These are phyloP conservation scores for Erigeron canadensis DNA, from an alignment of 129 eudicot genomes.

Conservation along the genomic window DNA sequence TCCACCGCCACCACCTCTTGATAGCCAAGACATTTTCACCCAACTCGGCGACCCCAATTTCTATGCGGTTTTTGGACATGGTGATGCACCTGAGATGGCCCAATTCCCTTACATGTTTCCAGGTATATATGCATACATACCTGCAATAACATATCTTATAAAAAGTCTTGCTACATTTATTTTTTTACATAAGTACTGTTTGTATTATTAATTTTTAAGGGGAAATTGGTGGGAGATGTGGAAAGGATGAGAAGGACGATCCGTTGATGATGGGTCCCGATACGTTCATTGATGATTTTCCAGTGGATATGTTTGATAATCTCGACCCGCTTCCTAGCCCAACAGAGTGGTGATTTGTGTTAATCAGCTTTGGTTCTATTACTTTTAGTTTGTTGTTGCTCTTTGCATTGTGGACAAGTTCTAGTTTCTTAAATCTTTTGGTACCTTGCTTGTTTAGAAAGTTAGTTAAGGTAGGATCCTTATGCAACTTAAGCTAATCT, in stretches of 20 bases:
- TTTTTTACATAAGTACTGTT: conserved; percentile 4
- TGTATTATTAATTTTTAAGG: conserved; percentile 37
- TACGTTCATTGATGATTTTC: conserved; percentile 77
- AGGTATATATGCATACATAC: conserved; percentile 20
- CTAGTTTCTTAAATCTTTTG: conserved; percentile 6
- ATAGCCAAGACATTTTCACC: conserved; percentile 46
- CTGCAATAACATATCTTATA: background rate
- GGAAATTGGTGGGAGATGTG: conserved; percentile 42
- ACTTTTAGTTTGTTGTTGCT: conserved; percentile 38
- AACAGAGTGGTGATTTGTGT: conserved; percentile 58
- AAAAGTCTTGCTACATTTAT: background rate
- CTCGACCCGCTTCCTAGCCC: conserved; percentile 88
- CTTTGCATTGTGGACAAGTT: conserved; percentile 32
- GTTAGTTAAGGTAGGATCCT: background rate
- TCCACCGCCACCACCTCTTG: conserved; percentile 42
- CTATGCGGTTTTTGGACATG: conserved; percentile 49
- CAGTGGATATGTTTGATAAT: conserved; percentile 73
- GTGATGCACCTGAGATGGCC: conserved; percentile 37
- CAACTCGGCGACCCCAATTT: conserved; percentile 51
- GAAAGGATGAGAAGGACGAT: conserved; percentile 37
- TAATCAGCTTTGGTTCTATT: background rate
- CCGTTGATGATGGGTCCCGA: conserved; percentile 44
- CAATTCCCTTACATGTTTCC: conserved; percentile 43
- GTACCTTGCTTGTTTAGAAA: background rate
- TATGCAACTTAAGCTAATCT: background rate